Percentiles rank a stretch among this genome's conserved stretches.
phyloP scores from a whole-genome alignment of 2,329 filamentous ascomycete genomes.

The Fusarium guadeloupense region DNA sequence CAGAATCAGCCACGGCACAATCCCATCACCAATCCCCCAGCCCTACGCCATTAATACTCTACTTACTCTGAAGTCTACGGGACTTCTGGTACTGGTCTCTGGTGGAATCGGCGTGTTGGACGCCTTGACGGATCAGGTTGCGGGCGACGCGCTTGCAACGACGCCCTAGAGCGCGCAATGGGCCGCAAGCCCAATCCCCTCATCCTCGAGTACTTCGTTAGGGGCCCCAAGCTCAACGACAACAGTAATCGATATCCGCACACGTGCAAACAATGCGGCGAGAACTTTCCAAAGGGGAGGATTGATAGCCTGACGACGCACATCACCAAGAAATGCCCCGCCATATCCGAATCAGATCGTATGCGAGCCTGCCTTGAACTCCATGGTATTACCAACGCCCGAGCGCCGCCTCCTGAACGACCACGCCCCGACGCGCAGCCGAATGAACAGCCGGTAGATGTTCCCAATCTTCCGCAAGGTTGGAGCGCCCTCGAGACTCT shows the following conservation, averaged over 20 bases:
- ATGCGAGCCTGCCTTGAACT: slow-evolving; percentile 78
- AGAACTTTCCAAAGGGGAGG: slow-evolving; percentile 89
- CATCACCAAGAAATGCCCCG: slow-evolving; percentile 86
- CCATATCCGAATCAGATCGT: slow-evolving; percentile 77
- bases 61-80: slow-evolving; percentile 16
- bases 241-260: slow-evolving; percentile 92
- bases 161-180: slow-evolving; percentile 61
- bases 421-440: slow-evolving; percentile 41
- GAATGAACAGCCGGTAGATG: slow-evolving; percentile 44
- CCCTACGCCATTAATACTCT: slow-evolving; percentile 21
- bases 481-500: slow-evolving; percentile 87
- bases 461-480: slow-evolving; percentile 60
- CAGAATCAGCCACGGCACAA: slow-evolving; percentile 49
- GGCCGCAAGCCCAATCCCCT: slow-evolving; percentile 85
- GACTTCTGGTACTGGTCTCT: slow-evolving; percentile 21
- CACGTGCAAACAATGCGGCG: slow-evolving; percentile 87
- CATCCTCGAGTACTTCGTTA: slow-evolving; percentile 87
- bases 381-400: slow-evolving; percentile 71
- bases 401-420: slow-evolving; percentile 47
- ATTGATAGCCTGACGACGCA: slow-evolving; percentile 85
- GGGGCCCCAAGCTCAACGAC: slow-evolving; percentile 86
- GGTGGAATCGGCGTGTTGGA: slow-evolving; percentile 30
- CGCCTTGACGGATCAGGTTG: slow-evolving; percentile 37
- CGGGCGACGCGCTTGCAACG: slow-evolving; percentile 42
- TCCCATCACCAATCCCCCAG: slow-evolving; percentile 40